Evolutionary conservation across 257 asterid genomes (phyloP).

Genomic region (Rubia yunnanensis): DNA sequence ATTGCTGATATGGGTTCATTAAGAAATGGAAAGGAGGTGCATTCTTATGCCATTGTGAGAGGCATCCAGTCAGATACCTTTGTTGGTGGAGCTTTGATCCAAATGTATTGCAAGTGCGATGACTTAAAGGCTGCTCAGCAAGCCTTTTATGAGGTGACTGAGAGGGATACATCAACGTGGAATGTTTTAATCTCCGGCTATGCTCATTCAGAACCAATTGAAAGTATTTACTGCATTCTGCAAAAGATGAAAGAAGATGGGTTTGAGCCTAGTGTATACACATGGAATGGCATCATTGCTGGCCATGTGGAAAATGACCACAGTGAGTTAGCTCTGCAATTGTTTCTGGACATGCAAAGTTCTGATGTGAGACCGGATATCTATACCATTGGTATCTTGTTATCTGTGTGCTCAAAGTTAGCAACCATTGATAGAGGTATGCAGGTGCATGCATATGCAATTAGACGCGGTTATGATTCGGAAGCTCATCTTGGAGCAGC

Average conservation of each 20-base stretch:
- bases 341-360: slow-evolving; percentile 45
- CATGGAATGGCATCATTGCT: slow-evolving; percentile 73
- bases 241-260: slow-evolving; percentile 54
- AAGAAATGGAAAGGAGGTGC: slow-evolving; percentile 44
- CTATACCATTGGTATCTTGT: slow-evolving; percentile 53
- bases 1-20: slow-evolving; percentile 37
- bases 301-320: slow-evolving; percentile 49
- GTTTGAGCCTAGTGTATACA: slow-evolving; percentile 50
- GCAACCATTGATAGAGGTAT: slow-evolving; percentile 51
- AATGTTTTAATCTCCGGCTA: slow-evolving; percentile 58
- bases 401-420: slow-evolving; percentile 53
- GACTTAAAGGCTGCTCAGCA: slow-evolving; percentile 52
- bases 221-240: slow-evolving; percentile 26
- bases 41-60: slow-evolving; percentile 45
- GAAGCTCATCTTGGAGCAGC: slow-evolving; percentile 53
- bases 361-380: slow-evolving; percentile 54
- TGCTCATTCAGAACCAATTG: slow-evolving; percentile 32
- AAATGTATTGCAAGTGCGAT: slow-evolving; percentile 51
- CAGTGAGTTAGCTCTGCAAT: slow-evolving; percentile 49
- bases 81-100: slow-evolving; percentile 69
- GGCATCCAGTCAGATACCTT: slow-evolving; percentile 49
- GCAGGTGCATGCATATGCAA: slow-evolving; percentile 59
- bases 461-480: slow-evolving; percentile 45
- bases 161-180: slow-evolving; percentile 58
- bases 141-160: slow-evolving; percentile 34